phyloP scores from a whole-genome alignment of 2,329 filamentous ascomycete species.

The Fusarium subglutinans region DNA sequence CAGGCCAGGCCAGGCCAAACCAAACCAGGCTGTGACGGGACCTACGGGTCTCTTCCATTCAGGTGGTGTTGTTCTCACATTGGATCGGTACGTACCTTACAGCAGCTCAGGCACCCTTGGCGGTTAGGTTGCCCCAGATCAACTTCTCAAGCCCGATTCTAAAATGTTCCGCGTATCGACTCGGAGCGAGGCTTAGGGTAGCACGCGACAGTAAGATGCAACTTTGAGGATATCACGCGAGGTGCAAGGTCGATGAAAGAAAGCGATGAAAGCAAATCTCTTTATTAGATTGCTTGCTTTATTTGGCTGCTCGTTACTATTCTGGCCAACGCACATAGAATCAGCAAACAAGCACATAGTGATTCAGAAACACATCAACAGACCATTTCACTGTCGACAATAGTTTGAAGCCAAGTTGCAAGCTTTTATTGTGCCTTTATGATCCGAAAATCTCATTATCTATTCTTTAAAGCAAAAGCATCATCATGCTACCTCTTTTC shows the following conservation, averaged over 20 bases:
- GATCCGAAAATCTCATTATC: conserved; percentile 28
- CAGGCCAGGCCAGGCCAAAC: not conserved
- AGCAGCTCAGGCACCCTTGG: conserved; percentile 24
- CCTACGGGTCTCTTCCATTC: not conserved
- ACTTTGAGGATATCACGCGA: not conserved
- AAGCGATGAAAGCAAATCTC: not conserved
- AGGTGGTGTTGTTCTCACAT: conserved; percentile 32
- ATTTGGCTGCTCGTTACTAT: not conserved
- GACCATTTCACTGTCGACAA: not conserved
- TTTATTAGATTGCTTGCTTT: not conserved
- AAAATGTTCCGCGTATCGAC: not conserved
- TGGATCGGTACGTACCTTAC: conserved; percentile 32
- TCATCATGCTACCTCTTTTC: conserved; percentile 61
- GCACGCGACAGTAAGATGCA: not conserved
- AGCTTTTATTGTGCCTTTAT: not conserved
- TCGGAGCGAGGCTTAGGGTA: not conserved
- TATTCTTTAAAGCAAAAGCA: conserved; percentile 24
- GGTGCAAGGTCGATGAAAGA: not conserved
- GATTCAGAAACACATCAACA: not conserved
- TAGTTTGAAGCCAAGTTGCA: too few relatives aligned
- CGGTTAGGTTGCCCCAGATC: not conserved
- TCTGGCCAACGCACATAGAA: too few relatives aligned
- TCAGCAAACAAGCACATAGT: not conserved
- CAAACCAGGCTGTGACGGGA: not conserved
- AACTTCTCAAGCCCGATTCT: not conserved